phyloP scores from a whole-genome alignment of 2,329 filamentous ascomycete species.

The Penicillium sp. region DNA sequence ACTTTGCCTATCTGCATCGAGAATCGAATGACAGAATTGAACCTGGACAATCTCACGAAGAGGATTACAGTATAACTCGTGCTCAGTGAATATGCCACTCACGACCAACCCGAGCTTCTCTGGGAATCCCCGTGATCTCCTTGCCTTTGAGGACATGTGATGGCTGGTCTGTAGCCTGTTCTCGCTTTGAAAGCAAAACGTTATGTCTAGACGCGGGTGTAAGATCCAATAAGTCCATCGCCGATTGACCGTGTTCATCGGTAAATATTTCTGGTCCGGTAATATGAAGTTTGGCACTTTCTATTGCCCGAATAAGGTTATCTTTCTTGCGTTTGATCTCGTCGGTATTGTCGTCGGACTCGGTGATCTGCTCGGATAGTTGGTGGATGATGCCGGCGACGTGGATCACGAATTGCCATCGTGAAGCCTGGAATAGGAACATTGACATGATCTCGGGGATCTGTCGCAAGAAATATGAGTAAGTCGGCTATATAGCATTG shows the following conservation, averaged over 20 bases:
- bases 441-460: constrained; percentile 82
- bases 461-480: constrained; percentile 26
- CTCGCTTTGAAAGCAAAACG: constrained; percentile 23
- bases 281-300: constrained; percentile 75
- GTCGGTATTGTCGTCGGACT: constrained; percentile 40
- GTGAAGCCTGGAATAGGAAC: constrained; percentile 85
- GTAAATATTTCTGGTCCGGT: constrained; percentile 82
- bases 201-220: constrained; percentile 26
- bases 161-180: constrained; percentile 20
- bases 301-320: constrained; percentile 68
- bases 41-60: neutral
- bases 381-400: constrained; percentile 63
- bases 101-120: constrained; percentile 40
- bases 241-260: constrained; percentile 49
- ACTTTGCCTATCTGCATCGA: too few species aligned
- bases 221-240: constrained; percentile 26
- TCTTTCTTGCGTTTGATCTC: constrained; percentile 51
- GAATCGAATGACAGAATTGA: too few species aligned
- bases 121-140: constrained; percentile 61
- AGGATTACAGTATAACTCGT: neutral
- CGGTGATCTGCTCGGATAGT: constrained; percentile 44
- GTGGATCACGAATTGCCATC: constrained; percentile 67
- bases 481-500: neutral
- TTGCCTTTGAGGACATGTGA: constrained; percentile 22
- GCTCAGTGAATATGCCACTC: constrained; percentile 36